These are phyloP conservation scores for Aspergillus panamensis DNA, from an alignment of 495 filamentous ascomycete species.

Conservation along the genomic window DNA sequence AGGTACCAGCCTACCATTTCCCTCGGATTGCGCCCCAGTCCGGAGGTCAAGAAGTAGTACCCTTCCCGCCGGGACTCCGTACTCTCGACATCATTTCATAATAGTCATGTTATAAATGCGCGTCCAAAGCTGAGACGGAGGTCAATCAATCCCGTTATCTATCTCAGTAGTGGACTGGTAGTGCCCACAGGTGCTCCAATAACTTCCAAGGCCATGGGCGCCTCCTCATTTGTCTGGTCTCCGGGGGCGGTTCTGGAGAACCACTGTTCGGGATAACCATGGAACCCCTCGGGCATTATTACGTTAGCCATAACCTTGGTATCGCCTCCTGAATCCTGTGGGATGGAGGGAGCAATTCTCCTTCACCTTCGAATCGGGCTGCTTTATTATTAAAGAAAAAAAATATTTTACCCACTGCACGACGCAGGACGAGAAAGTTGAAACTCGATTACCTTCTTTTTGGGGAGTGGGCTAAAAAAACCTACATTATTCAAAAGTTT, in stretches of 20 bases:
- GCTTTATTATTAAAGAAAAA: neutral
- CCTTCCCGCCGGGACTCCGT: no score
- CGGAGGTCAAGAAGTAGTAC: neutral
- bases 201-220: no score
- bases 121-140: no score
- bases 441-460: no score
- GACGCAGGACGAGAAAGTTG: no score
- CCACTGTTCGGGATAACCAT: conserved; percentile 16
- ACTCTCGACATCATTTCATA: no score
- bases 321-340: neutral
- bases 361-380: neutral
- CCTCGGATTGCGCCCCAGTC: neutral
- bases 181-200: no score
- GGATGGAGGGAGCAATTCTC: neutral
- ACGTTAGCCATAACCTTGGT: neutral
- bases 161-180: no score
- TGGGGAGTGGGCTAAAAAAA: no score
- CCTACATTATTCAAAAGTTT: neutral
- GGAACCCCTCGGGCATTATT: conserved; percentile 7
- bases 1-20: conserved; percentile 11
- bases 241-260: conserved; percentile 11
- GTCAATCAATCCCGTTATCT: no score
- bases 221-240: neutral
- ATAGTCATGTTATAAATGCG: no score
- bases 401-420: no score